Evolutionary conservation across 768 basidiomycete genomes (phyloP).

Genomic region (Tylopilus plumbeoviolaceoides): DNA sequence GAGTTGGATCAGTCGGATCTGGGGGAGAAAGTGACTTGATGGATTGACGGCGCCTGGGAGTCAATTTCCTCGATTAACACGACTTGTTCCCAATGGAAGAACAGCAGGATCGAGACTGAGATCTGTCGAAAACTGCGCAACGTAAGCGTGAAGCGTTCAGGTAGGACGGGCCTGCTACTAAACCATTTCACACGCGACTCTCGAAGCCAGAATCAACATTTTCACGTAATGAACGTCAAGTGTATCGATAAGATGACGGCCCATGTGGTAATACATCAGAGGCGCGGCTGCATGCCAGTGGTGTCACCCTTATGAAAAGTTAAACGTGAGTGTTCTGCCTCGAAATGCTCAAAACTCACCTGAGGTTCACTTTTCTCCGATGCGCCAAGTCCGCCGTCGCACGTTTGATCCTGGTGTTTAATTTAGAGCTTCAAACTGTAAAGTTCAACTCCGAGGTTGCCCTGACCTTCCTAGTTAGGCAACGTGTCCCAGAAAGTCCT

Average conservation of each 20-base stretch:
- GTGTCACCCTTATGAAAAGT: background rate
- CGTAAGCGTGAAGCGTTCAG: slow-evolving; percentile 1
- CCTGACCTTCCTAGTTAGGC: slow-evolving; percentile 9
- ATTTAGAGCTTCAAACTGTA: too few species aligned
- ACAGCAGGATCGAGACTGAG: background rate
- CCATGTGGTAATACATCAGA: slow-evolving; percentile 1
- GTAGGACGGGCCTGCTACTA: background rate
- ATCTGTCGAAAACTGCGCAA: background rate
- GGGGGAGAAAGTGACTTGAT: background rate
- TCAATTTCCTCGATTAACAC: too few species aligned
- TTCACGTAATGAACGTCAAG: slow-evolving; percentile 10
- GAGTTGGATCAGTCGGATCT: slow-evolving; percentile 11
- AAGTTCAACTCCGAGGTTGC: too few species aligned
- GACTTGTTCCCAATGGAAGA: slow-evolving; percentile 2
- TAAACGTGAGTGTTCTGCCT: background rate
- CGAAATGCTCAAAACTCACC: background rate
- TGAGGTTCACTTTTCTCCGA: background rate
- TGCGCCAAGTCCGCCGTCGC: background rate
- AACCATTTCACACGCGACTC: background rate
- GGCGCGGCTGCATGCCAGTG: background rate
- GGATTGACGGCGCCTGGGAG: too few species aligned
- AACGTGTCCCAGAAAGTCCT: background rate
- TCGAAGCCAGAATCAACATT: slow-evolving; percentile 6
- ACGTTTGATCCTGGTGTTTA: background rate
- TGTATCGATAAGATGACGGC: background rate